Conservation (phyloP, 2,329 filamentous ascomycete species). For the Blastomyces gilchristii region DNA sequence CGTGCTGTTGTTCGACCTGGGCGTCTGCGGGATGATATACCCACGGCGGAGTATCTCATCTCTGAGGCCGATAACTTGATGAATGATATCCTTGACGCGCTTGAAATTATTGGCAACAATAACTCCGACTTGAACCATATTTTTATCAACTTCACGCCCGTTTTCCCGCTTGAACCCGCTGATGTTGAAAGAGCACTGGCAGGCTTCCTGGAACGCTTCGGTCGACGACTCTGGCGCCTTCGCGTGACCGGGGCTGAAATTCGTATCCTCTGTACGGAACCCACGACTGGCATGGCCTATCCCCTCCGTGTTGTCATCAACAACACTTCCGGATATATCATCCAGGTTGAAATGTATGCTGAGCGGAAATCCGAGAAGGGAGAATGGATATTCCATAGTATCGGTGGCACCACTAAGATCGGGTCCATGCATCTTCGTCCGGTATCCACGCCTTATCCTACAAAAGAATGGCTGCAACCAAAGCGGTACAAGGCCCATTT, state of each 20-base stretch:
- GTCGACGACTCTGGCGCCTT: conserved; percentile 86
- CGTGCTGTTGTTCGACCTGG: conserved; percentile 91
- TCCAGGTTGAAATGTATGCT: conserved; percentile 93
- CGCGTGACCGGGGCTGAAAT: conserved; percentile 97
- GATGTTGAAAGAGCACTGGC: conserved; percentile 89
- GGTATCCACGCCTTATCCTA: conserved; percentile 85
- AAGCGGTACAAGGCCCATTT: conserved; percentile 99
- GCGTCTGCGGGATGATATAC: conserved; percentile 90
- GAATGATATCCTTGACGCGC: conserved; percentile 92
- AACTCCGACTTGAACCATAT: conserved; percentile 99
- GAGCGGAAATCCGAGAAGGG: conserved; percentile 98
- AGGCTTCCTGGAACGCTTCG: conserved; percentile 93
- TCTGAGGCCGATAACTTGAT: conserved; percentile 93
- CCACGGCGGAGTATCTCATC: conserved; percentile 95
- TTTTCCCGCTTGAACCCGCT: conserved; percentile 80
- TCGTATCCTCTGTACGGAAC: conserved; percentile 94
- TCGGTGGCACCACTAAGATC: conserved; percentile 88
- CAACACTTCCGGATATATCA: conserved; percentile 96
- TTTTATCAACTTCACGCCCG: conserved; percentile 98
- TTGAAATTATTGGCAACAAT: conserved; percentile 98
- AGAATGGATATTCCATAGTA: conserved; percentile 97
- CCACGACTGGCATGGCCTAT: conserved; percentile 69
- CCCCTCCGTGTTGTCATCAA: conserved; percentile 93
- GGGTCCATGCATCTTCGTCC: conserved; percentile 89
- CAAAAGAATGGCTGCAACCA: conserved; percentile 96